Conservation (phyloP, 1,284 basidiomycete genomes). For the Sporisorium scitamineum region DNA sequence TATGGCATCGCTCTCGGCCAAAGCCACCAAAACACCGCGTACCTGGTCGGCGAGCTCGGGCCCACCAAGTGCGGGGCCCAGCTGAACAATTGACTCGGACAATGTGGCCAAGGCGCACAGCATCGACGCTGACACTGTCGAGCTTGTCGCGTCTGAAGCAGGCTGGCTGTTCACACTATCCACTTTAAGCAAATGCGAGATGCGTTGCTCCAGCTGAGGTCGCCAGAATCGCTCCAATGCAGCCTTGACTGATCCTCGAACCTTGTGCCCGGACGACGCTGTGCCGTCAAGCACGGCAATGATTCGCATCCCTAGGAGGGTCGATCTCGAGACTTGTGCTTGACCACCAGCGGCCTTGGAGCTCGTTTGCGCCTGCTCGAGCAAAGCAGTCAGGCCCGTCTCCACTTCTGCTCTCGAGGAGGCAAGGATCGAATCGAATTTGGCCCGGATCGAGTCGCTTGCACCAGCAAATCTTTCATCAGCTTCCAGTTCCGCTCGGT, state of each 20-base stretch:
- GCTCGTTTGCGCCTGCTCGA: slow-evolving; percentile 12
- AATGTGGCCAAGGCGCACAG: slow-evolving; percentile 22
- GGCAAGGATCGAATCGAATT: slow-evolving; percentile 19
- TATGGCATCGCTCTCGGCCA: neutral
- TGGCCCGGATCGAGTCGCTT: slow-evolving; percentile 17
- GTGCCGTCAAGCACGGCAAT: slow-evolving; percentile 22
- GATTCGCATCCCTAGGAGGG: slow-evolving; percentile 18
- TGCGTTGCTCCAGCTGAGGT: slow-evolving; percentile 22
- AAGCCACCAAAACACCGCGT: slow-evolving; percentile 10
- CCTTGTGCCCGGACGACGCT: neutral
- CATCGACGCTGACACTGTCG: slow-evolving; percentile 17
- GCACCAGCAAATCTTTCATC: slow-evolving; percentile 16
- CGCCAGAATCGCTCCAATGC: slow-evolving; percentile 33
- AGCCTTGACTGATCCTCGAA: slow-evolving; percentile 18
- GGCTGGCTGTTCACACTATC: neutral
- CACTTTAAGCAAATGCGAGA: slow-evolving; percentile 2
- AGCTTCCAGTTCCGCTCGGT: slow-evolving; percentile 23
- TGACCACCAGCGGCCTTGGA: neutral
- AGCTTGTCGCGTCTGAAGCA: neutral
- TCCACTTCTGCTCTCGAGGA: slow-evolving; percentile 23
- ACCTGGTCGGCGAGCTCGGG: slow-evolving; percentile 25
- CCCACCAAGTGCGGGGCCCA: slow-evolving; percentile 33
- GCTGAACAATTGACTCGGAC: slow-evolving; percentile 31
- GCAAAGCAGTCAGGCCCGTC: slow-evolving; percentile 10
- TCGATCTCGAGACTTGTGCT: slow-evolving; percentile 2